A percentile compares a stretch with the other conserved stretches of the same genome.
Conservation (phyloP, 140 eudicot genomes). For the Ambrosia hybrid region DNA sequence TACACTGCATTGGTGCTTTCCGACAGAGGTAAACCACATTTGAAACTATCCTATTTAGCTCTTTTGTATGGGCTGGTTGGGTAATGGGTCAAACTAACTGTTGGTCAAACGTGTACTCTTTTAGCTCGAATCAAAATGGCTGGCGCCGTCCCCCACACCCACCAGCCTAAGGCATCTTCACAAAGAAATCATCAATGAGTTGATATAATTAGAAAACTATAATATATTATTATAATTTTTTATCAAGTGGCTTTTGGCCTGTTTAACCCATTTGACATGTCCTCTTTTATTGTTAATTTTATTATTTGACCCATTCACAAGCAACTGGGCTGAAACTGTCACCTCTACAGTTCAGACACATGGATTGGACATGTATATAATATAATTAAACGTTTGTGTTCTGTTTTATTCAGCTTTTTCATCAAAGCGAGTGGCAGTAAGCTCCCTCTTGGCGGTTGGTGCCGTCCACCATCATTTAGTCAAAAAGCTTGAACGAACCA, state of each 20-base stretch:
- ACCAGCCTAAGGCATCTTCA: too few species aligned
- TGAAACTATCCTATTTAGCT: neutral
- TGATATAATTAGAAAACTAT: neutral
- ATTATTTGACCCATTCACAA: neutral
- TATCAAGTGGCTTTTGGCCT: neutral
- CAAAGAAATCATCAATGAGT: neutral
- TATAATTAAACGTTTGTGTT: neutral
- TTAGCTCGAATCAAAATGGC: too few species aligned
- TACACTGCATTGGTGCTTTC: slow-evolving; percentile 88
- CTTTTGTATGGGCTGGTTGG: neutral
- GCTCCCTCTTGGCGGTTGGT: slow-evolving; percentile 93
- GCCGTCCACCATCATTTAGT: slow-evolving; percentile 98
- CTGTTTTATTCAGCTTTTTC: slow-evolving; percentile 66
- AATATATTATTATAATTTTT: neutral
- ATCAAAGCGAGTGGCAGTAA: slow-evolving; percentile 77
- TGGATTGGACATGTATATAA: neutral
- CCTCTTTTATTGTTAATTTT: too few species aligned
- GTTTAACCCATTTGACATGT: neutral
- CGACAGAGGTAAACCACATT: slow-evolving; percentile 71
- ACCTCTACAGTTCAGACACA: neutral
- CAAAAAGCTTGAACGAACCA: slow-evolving; percentile 82
- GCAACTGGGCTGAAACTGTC: neutral
- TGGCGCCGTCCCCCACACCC: too few species aligned
- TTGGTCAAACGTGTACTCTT: too few species aligned
- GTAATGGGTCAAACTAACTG: neutral